A percentile compares a stretch with the other conserved stretches of the same genome.
phyloP scores from a whole-genome alignment of 495 filamentous ascomycete species.

The Tetracladium setigerum region DNA sequence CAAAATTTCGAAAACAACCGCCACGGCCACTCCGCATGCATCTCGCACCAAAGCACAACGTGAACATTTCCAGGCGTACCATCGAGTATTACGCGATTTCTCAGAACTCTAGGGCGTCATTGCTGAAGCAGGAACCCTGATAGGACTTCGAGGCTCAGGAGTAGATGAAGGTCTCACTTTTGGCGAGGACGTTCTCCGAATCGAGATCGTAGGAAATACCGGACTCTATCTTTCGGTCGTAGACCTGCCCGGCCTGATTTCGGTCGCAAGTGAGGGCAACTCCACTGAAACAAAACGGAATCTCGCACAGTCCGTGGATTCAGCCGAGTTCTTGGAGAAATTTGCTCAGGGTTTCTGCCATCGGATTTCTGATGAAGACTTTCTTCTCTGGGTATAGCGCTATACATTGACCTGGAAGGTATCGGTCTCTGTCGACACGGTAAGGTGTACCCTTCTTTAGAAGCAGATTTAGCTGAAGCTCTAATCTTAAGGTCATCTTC shows the following conservation, averaged over 20 bases:
- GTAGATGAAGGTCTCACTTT: constrained; percentile 18
- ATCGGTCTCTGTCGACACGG: too few species aligned
- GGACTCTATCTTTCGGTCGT: constrained; percentile 46
- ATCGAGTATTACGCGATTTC: not conserved
- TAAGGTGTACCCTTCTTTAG: too few species aligned
- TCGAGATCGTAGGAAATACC: constrained; percentile 37
- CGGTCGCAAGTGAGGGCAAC: too few species aligned
- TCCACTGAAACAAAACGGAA: too few species aligned
- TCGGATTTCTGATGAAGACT: too few species aligned
- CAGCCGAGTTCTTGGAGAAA: too few species aligned
- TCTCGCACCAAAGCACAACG: constrained; percentile 1
- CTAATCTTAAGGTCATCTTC: too few species aligned
- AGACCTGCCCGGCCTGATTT: constrained; percentile 46
- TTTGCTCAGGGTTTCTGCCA: too few species aligned
- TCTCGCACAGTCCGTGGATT: too few species aligned
- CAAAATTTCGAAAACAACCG: constrained; percentile 9
- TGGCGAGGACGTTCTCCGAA: constrained; percentile 36
- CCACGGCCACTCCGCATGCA: constrained; percentile 23
- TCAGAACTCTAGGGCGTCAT: constrained; percentile 22
- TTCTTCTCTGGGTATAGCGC: too few species aligned
- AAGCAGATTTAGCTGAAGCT: too few species aligned
- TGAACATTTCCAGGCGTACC: not conserved
- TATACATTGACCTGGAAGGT: too few species aligned
- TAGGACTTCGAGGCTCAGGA: constrained; percentile 15
- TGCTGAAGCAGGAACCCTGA: constrained; percentile 10